phyloP scores from a whole-genome alignment of 257 asterid species.

The Lantana camara region DNA sequence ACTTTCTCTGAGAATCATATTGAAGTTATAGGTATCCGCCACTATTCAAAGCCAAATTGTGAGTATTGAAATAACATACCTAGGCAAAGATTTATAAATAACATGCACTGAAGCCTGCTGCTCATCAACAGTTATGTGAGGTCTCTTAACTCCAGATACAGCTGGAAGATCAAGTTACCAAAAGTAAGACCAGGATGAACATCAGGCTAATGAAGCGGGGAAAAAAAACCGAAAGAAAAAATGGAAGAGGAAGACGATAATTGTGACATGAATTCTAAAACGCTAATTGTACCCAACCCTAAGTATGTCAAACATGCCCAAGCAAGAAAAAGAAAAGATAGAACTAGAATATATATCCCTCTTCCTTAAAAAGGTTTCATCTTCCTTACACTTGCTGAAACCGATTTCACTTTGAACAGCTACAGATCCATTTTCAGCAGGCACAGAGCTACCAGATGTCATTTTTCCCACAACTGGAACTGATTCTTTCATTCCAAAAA shows the following conservation, averaged over 20 bases:
- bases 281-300: background rate
- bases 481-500: conserved; percentile 43
- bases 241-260: conserved; percentile 8
- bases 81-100: conserved; percentile 67
- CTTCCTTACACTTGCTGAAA: conserved; percentile 39
- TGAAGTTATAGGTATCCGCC: conserved; percentile 22
- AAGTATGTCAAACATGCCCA: conserved; percentile 23
- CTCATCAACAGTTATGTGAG: conserved; percentile 60
- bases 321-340: conserved; percentile 45
- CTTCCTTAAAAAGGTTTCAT: conserved; percentile 33
- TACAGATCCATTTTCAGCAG: conserved; percentile 43
- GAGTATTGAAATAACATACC: conserved; percentile 45
- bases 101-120: conserved; percentile 82
- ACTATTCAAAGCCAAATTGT: conserved; percentile 10
- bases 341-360: conserved; percentile 48
- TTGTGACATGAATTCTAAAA: conserved; percentile 5
- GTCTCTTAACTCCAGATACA: conserved; percentile 80
- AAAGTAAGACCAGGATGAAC: conserved; percentile 30
- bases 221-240: no score
- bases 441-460: conserved; percentile 28
- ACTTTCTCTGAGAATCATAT: conserved; percentile 69
- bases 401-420: conserved; percentile 43
- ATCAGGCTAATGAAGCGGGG: conserved; percentile 14
- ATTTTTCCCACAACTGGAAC: conserved; percentile 37
- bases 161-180: conserved; percentile 54